phyloP scores from a whole-genome alignment of 2,329 filamentous ascomycete species.

The Paecilomyces formosus region DNA sequence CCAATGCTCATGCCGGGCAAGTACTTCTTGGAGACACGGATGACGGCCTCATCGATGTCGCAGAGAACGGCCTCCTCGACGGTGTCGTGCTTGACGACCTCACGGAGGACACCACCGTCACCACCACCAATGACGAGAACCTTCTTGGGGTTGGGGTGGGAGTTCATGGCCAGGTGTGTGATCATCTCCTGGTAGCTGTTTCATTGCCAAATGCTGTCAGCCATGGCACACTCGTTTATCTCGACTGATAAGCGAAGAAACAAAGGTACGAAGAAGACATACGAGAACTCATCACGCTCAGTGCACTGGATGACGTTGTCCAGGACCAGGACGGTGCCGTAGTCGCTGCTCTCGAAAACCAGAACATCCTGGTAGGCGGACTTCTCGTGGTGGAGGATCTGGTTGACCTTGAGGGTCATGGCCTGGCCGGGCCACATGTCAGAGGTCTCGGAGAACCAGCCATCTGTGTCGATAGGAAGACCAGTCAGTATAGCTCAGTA shows the following conservation, averaged over 20 bases:
- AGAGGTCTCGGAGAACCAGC: constrained; percentile 99
- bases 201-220: not conserved
- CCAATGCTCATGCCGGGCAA: constrained; percentile 89
- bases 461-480: constrained; percentile 56
- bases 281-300: constrained; percentile 96
- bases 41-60: constrained; percentile 98
- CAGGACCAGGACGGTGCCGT: constrained; percentile 91
- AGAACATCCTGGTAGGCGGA: constrained; percentile 98
- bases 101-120: constrained; percentile 93
- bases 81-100: constrained; percentile 97
- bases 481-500: not conserved
- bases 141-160: constrained; percentile 96
- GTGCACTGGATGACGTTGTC: constrained; percentile 99
- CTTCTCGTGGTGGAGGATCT: constrained; percentile 98
- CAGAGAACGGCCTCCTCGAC: constrained; percentile 95
- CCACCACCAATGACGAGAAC: constrained; percentile 97
- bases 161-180: constrained; percentile 95
- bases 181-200: constrained; percentile 97
- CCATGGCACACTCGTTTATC: not conserved
- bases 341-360: constrained; percentile 96
- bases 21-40: constrained; percentile 96
- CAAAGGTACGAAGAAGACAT: no score
- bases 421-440: constrained; percentile 99
- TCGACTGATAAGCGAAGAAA: not conserved
- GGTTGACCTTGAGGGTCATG: constrained; percentile 96